Base-by-base conservation (phyloP, 2,329 filamentous ascomycete species). In the Stachybotrys echinatus region DNA sequence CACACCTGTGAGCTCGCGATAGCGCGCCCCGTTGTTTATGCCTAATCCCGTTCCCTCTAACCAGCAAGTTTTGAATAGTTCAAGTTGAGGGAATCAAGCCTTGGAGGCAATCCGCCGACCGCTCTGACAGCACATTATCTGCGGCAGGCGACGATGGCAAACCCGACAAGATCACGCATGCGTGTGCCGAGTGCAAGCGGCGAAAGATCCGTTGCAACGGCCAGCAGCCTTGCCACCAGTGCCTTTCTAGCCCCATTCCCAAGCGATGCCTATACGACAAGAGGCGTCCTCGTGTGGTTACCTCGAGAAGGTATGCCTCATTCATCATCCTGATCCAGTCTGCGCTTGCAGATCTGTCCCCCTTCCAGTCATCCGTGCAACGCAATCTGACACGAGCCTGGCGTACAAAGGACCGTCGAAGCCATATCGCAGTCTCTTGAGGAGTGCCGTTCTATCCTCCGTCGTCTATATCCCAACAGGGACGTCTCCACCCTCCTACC, bases 201-300 rank as follows among this genome's bases (percentile, higher is more conserved):
- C 80, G 88, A 53, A 94, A 92, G 69, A 92, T 92, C 50, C 85
- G 89, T 54, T 94, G 89, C 63, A 88, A 92, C 70, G 89, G 89
- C 49, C 80, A 85, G 56, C 85, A 89, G 61, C 89, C 89, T 12
- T 94, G 89, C 62, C 87, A 87, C 38, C 88, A 91, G 64, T 94
- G 89, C 64, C 79, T 88, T 51, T 91, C 88, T 66, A 91, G 89
- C 63, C 83, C 89, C 50, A 87, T 88, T 54, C 85, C 87, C 5
- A 88, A 91, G 65, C 77, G 83, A 49, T 92, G 89, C 64, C 84
- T 85, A 60, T 92, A 92, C 66, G 86, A 89, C 57, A 90, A 92
- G 69, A 88, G 89, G 55, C 79, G 87, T 17, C 86, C 89, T 65
- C 76, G 87, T 53, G 82, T 89, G 7, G 84, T 89, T 50, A 88